Conservation (phyloP, 768 basidiomycete species). For the Tricholoma sp. region DNA sequence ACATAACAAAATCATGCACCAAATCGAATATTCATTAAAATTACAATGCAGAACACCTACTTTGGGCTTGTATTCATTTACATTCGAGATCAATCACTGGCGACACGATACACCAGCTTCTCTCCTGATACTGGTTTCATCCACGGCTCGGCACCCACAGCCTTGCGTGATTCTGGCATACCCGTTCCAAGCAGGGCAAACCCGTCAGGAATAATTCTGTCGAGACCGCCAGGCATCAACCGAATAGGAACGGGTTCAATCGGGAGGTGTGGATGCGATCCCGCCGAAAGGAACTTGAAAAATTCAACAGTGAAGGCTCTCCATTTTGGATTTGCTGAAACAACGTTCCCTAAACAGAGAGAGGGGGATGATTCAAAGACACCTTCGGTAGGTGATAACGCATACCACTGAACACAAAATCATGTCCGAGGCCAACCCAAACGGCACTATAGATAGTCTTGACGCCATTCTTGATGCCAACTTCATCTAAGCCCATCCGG, state of each 20-base stretch:
- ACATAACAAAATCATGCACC: too few species aligned
- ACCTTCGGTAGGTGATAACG: not conserved
- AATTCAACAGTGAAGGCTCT: constrained; percentile 26
- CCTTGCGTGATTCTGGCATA: constrained; percentile 8
- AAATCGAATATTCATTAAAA: too few species aligned
- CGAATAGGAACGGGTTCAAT: constrained; percentile 23
- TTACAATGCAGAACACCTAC: not conserved
- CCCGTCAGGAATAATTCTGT: constrained; percentile 20
- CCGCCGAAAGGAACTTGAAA: constrained; percentile 24
- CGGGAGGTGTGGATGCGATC: constrained; percentile 16
- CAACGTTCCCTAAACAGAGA: constrained; percentile 14
- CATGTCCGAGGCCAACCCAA: constrained; percentile 29
- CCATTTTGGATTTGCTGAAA: constrained; percentile 18
- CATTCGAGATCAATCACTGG: not conserved
- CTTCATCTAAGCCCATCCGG: constrained; percentile 19
- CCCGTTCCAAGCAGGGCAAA: constrained; percentile 26
- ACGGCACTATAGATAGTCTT: constrained; percentile 26
- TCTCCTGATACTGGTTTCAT: not conserved
- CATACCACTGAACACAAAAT: constrained; percentile 25
- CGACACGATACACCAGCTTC: not conserved
- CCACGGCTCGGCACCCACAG: not conserved
- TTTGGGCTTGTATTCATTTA: not conserved
- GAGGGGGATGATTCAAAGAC: not conserved
- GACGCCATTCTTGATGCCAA: constrained; percentile 20
- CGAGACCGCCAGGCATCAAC: constrained; percentile 28